Evolutionary conservation across 1,284 basidiomycete genomes (phyloP), one percentile per base, ranked within the genome.

Genomic region (Rhodotorula sp.): DNA sequence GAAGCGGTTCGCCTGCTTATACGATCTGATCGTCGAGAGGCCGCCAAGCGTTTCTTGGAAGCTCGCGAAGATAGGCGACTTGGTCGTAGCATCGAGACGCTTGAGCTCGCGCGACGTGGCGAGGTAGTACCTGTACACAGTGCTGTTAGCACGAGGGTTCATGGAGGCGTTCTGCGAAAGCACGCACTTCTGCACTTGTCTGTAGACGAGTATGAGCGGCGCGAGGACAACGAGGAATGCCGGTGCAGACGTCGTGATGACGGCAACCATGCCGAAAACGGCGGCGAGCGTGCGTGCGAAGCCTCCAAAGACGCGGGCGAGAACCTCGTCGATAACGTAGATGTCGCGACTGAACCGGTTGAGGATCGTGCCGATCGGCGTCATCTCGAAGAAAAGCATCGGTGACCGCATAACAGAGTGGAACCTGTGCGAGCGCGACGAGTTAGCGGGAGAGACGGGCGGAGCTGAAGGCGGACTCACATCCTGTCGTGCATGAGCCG

Each of bases 321-420:
- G 85, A 11, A 91, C 57, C 77, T 90, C 81, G 73, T 97, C 94
- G 54, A 94, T 87, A 47, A 95, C 92, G 77, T 94, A 94, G 55
- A 90, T 88, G 78, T 99, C 95, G 9, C 93, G 87, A 22, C 91
- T 92, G 81, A 98, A 98, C 47, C 96, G 81, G 79, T 94, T 94
- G 65, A 94, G 79, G 55, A 91, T 88, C 4, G 73, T 74, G 11
- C 76, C 76, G 46, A 76, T 63, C 17, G 78, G 70, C 79, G 82
- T 60, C 79, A 78, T 65, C 71, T 78, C 92, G 77, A 95, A 96
- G 83, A 92, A 96, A 73, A 86, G 87, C 77, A 95, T 82, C 0
- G 93, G 92, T 2, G 91, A 89, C 52, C 85, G 86, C 83, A 96
- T 87, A 34, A 96, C 85, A 1, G 91, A 85, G 39, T 86, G 47